These are phyloP conservation scores for Agaricus subrufescens DNA, from an alignment of 768 basidiomycete species.

Conservation along the genomic window DNA sequence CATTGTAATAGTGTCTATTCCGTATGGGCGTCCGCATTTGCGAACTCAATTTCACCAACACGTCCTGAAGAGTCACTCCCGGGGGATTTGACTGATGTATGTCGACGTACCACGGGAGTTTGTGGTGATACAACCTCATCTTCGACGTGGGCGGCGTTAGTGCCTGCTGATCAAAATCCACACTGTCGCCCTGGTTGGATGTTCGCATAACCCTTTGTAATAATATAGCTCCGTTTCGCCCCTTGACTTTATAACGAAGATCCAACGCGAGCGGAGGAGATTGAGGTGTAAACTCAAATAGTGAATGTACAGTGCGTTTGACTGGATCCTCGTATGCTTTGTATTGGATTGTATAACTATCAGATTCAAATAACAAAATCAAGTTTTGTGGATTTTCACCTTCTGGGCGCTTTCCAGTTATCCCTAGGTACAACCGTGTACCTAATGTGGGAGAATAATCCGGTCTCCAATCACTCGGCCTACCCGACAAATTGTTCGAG, in stretches of 20 bases:
- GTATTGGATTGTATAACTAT: not conserved
- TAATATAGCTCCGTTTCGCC: constrained; percentile 20
- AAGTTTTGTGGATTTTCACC: constrained; percentile 14
- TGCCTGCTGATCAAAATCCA: constrained; percentile 52
- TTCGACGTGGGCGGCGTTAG: constrained; percentile 43
- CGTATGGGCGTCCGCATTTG: constrained; percentile 42
- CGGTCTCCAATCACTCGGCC: constrained; percentile 40
- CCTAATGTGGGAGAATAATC: constrained; percentile 29
- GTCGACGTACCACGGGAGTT: constrained; percentile 68
- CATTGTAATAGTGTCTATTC: constrained; percentile 54
- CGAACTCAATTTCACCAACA: constrained; percentile 41
- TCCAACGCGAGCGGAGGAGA: constrained; percentile 43
- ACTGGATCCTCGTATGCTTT: constrained; percentile 24
- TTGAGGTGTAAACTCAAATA: constrained; percentile 22
- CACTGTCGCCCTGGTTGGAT: constrained; percentile 36
- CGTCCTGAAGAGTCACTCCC: constrained; percentile 57
- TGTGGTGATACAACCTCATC: constrained; percentile 54
- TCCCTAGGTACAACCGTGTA: constrained; percentile 20
- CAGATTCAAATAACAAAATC: not conserved
- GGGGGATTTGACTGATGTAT: constrained; percentile 37
- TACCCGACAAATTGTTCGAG: constrained; percentile 29
- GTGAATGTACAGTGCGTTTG: constrained; percentile 25
- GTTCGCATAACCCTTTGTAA: constrained; percentile 42
- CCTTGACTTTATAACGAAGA: constrained; percentile 37
- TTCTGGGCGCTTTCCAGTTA: constrained; percentile 24